A percentile compares a stretch with the other conserved stretches of the same genome.
phyloP scores from a whole-genome alignment of 164 flowering plant species.

The Vitis amurensis region DNA sequence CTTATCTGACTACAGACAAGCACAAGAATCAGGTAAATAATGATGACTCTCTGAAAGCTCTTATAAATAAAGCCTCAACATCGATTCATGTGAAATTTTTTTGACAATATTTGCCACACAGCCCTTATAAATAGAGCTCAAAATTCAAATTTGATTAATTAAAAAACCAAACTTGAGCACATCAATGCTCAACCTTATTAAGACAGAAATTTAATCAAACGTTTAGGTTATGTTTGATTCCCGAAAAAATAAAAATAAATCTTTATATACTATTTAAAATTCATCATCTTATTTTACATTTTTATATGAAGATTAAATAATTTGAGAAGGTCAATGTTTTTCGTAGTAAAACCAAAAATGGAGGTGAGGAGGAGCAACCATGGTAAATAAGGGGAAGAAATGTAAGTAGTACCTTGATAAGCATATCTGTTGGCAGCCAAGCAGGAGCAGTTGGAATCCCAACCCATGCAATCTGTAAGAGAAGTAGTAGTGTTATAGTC shows the following conservation, averaged over 20 bases:
- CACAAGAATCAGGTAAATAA: background rate
- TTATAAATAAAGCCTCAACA: background rate
- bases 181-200: background rate
- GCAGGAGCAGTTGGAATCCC: slow-evolving; percentile 96
- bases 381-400: too few relatives aligned
- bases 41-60: background rate
- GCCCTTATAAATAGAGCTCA: background rate
- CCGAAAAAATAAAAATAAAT: too few relatives aligned
- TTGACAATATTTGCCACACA: background rate
- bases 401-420: slow-evolving; percentile 59
- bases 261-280: too few relatives aligned
- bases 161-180: background rate
- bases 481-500: background rate
- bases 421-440: slow-evolving; percentile 96
- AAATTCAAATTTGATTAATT: background rate
- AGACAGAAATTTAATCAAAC: background rate
- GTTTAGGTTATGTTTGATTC: background rate
- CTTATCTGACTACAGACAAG: slow-evolving; percentile 51
- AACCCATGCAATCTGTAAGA: slow-evolving; percentile 79
- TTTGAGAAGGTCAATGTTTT: too few relatives aligned
- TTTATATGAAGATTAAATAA: too few relatives aligned
- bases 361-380: too few relatives aligned
- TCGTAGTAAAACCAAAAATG: too few relatives aligned
- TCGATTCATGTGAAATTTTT: background rate
- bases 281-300: too few relatives aligned